A percentile compares a stretch with the other conserved stretches of the same genome.
phyloP scores from a whole-genome alignment of 371 early-diverging fungal species.

The Mucor indicus region DNA sequence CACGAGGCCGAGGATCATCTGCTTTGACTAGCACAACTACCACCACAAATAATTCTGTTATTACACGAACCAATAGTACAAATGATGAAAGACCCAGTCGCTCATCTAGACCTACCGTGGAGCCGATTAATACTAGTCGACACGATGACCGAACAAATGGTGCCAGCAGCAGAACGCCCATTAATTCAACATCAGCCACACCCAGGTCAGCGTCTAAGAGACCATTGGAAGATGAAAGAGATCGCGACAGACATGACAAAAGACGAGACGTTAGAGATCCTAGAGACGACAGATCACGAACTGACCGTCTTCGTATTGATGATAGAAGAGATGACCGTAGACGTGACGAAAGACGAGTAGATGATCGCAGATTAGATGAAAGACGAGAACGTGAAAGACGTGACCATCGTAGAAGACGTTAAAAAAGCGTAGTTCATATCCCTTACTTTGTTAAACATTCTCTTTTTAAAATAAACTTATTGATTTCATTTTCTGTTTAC shows the following conservation, averaged over 20 bases:
- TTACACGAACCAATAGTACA: not conserved
- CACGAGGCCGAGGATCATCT: not conserved
- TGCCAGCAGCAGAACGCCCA: not conserved
- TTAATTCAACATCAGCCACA: not conserved
- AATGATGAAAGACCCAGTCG: constrained; percentile 1
- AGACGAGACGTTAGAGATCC: constrained; percentile 1
- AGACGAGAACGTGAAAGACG: constrained; percentile 22
- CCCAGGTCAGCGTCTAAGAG: not conserved
- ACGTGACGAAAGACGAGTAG: constrained; percentile 10
- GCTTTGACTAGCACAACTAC: not conserved
- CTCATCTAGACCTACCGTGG: no score
- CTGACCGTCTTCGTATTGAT: constrained; percentile 2
- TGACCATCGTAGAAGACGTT: constrained; percentile 13
- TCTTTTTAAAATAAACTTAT: not conserved
- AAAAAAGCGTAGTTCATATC: not conserved
- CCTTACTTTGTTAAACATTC: not conserved
- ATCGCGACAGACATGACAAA: constrained; percentile 3
- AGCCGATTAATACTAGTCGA: not conserved
- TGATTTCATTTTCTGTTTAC: not conserved
- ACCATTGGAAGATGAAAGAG: not conserved
- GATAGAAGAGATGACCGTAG: constrained; percentile 22
- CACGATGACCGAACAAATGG: not conserved
- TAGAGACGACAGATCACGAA: not conserved
- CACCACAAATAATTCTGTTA: not conserved
- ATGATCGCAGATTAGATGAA: constrained; percentile 19